A percentile compares a stretch with the other conserved stretches of the same genome.
Evolutionary conservation across 257 asterid genomes (phyloP).

Genomic region (Salvia hispanica): DNA sequence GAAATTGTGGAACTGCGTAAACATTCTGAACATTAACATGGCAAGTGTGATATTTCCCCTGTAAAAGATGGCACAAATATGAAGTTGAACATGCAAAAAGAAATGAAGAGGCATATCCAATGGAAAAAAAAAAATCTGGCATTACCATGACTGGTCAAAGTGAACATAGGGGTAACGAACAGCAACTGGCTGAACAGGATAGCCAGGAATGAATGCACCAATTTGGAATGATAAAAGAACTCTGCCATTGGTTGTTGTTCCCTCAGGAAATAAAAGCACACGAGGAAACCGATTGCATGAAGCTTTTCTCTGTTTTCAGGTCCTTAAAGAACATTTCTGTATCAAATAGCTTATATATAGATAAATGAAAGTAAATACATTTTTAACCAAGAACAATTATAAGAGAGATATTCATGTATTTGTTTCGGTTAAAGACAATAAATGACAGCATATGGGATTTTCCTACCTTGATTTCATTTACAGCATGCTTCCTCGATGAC

Average conservation of each 20-base stretch:
- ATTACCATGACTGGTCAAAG: slow-evolving; percentile 97
- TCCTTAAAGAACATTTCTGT: slow-evolving; percentile 90
- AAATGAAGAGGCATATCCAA: slow-evolving; percentile 5
- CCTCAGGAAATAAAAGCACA: slow-evolving; percentile 98
- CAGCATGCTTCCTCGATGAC: slow-evolving; percentile 85
- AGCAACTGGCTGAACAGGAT: slow-evolving; percentile 86
- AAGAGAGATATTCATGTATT: background rate
- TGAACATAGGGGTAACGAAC: slow-evolving; percentile 92
- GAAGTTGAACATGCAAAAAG: slow-evolving; percentile 6
- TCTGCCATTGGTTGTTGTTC: slow-evolving; percentile 99
- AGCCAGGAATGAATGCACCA: slow-evolving; percentile 97
- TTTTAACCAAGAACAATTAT: slow-evolving; percentile 23
- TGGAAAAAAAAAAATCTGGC: slow-evolving; percentile 23
- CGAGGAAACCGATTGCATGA: slow-evolving; percentile 81
- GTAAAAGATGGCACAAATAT: slow-evolving; percentile 29
- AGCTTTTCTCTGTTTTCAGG: slow-evolving; percentile 97
- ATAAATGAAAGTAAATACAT: slow-evolving; percentile 36
- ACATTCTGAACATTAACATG: slow-evolving; percentile 93
- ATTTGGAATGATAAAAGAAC: slow-evolving; percentile 85
- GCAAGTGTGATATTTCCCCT: slow-evolving; percentile 81
- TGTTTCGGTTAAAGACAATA: slow-evolving; percentile 13
- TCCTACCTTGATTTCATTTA: slow-evolving; percentile 93
- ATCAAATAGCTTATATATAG: slow-evolving; percentile 83
- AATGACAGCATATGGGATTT: slow-evolving; percentile 34
- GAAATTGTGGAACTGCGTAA: slow-evolving; percentile 94